Evolutionary conservation across 2,329 filamentous ascomycete species (phyloP).

Genomic region (Phaeophleospora eucalypticola): DNA sequence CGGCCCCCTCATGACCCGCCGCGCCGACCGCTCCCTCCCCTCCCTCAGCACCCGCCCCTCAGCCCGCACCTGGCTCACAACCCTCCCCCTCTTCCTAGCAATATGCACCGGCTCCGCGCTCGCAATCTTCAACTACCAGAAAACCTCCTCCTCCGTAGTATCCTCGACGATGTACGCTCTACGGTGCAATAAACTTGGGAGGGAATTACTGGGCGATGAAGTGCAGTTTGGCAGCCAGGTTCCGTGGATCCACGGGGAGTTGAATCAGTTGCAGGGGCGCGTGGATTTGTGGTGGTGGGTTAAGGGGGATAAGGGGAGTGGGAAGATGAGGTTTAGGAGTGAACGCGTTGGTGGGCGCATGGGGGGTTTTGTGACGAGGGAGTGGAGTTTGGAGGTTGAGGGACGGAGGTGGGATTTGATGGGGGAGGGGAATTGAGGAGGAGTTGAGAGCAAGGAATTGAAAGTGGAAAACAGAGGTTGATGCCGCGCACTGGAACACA

Average conservation of each 20-base stretch:
- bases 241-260: slow-evolving; percentile 56
- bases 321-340: slow-evolving; percentile 77
- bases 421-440: background rate
- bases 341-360: slow-evolving; percentile 43
- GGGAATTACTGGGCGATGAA: slow-evolving; percentile 73
- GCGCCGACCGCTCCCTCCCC: slow-evolving; percentile 52
- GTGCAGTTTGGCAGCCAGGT: slow-evolving; percentile 49
- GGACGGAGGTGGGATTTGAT: background rate
- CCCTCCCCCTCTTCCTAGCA: slow-evolving; percentile 74
- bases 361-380: background rate
- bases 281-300: slow-evolving; percentile 88
- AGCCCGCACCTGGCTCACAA: slow-evolving; percentile 45
- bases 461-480: too few species aligned
- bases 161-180: slow-evolving; percentile 86
- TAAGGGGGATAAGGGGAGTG: slow-evolving; percentile 67
- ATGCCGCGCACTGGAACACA: too few species aligned
- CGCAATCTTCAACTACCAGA: slow-evolving; percentile 99
- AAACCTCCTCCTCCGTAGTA: slow-evolving; percentile 77
- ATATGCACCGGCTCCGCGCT: slow-evolving; percentile 68
- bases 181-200: slow-evolving; percentile 70
- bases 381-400: background rate
- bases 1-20: slow-evolving; percentile 50
- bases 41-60: slow-evolving; percentile 30
- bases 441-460: too few species aligned
- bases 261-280: slow-evolving; percentile 88